These are phyloP conservation scores for Paxillus ammoniavirescens DNA, from an alignment of 768 basidiomycete species.

Conservation along the genomic window DNA sequence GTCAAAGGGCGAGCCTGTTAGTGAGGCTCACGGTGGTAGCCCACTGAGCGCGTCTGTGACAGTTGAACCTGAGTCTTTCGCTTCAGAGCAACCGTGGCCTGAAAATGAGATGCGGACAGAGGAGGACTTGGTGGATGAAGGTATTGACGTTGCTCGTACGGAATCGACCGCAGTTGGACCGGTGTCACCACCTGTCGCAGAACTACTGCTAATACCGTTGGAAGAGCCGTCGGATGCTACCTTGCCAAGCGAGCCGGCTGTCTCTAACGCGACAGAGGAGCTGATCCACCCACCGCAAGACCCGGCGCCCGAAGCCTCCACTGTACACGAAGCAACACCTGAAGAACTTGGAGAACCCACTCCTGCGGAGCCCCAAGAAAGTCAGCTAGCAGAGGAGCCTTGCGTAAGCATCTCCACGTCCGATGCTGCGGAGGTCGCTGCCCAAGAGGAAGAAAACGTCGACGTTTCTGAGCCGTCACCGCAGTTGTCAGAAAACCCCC, in stretches of 20 bases:
- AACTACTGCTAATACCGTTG: constrained; percentile 25
- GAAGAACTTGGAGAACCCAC: constrained; percentile 14
- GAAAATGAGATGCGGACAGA: constrained; percentile 14
- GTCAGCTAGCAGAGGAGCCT: background rate
- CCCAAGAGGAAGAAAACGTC: constrained; percentile 7
- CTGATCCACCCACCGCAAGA: background rate
- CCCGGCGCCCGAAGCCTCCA: constrained; percentile 1
- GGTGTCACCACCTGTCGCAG: constrained; percentile 29
- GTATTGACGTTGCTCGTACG: constrained; percentile 19
- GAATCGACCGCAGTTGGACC: constrained; percentile 17
- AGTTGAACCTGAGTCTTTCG: constrained; percentile 10
- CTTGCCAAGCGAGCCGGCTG: background rate
- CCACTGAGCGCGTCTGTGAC: constrained; percentile 12
- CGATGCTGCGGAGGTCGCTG: constrained; percentile 2
- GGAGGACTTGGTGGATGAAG: constrained; percentile 25
- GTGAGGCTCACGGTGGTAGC: background rate
- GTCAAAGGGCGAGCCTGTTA: constrained; percentile 18
- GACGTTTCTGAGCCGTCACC: constrained; percentile 1
- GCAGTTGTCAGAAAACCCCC: constrained; percentile 3
- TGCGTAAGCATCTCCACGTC: background rate
- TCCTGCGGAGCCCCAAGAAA: background rate
- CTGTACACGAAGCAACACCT: constrained; percentile 4
- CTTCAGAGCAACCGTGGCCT: constrained; percentile 8
- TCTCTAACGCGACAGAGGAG: constrained; percentile 3
- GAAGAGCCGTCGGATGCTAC: constrained; percentile 11